Percentiles rank a stretch among this genome's conserved stretches.
Evolutionary conservation across 306 rosid genomes (phyloP).

Genomic region (Cicer pinnatifidum): DNA sequence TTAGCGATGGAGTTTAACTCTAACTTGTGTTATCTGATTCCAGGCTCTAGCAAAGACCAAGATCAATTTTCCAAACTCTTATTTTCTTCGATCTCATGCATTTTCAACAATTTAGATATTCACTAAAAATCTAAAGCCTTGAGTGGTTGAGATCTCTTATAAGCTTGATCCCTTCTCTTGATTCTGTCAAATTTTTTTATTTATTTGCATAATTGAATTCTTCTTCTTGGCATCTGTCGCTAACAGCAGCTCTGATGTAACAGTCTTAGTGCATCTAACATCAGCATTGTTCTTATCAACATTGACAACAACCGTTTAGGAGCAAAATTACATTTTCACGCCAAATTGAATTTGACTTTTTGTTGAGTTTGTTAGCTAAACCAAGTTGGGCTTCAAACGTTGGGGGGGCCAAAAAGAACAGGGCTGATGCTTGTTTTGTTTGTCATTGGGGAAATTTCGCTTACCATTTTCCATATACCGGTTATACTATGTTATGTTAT

Average conservation of each 20-base stretch:
- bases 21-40: not conserved
- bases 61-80: not conserved
- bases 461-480: not conserved
- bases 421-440: not conserved
- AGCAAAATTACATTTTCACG: not conserved
- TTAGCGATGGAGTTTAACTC: not conserved
- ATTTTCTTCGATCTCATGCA: not conserved
- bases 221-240: slow-evolving; percentile 1
- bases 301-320: not conserved
- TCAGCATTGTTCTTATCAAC: not conserved
- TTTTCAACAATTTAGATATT: not conserved
- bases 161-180: slow-evolving; percentile 15
- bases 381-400: not conserved
- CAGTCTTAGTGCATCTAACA: not conserved
- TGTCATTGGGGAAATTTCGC: not conserved
- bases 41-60: slow-evolving; percentile 3
- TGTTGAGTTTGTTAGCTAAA: too few species aligned
- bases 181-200: not conserved
- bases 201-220: not conserved
- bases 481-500: not conserved
- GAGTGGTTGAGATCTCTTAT: not conserved
- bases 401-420: not conserved
- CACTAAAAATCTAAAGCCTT: not conserved
- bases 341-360: not conserved
- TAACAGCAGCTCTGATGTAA: slow-evolving; percentile 25